These are phyloP conservation scores for Mycosarcoma mackinlayi DNA, from an alignment of 1,284 basidiomycete genomes.

Conservation along the genomic window DNA sequence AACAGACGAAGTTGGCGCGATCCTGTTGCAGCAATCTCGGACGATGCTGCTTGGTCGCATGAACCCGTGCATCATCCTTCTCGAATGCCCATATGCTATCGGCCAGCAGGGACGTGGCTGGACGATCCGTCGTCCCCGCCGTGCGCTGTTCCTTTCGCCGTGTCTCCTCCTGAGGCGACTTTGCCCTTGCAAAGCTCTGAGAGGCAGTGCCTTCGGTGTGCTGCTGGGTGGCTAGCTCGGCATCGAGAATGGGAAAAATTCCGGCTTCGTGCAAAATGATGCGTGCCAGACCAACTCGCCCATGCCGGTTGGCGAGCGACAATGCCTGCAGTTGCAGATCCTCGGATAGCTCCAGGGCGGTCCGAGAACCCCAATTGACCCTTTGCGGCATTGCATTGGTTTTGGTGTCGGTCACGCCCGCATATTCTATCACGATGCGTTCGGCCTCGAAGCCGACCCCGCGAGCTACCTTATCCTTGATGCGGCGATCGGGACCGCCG, in stretches of 20 bases:
- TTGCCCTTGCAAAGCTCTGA: constrained; percentile 22
- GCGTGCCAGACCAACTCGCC: constrained; percentile 39
- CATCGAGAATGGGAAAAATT: constrained; percentile 68
- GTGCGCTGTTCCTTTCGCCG: constrained; percentile 7
- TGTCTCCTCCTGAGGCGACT: constrained; percentile 16
- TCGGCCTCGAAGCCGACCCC: constrained; percentile 58
- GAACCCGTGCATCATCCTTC: constrained; percentile 16
- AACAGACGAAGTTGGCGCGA: constrained; percentile 68
- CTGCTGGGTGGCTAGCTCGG: constrained; percentile 54
- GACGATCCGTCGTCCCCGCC: constrained; percentile 6
- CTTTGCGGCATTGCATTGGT: constrained; percentile 28
- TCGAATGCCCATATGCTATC: constrained; percentile 59
- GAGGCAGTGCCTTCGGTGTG: constrained; percentile 49
- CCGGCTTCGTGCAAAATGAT: constrained; percentile 57
- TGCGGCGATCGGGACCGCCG: constrained; percentile 51
- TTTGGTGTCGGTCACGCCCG: constrained; percentile 37
- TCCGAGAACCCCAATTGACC: constrained; percentile 50
- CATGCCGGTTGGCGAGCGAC: constrained; percentile 49
- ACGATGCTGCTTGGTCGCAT: constrained; percentile 22
- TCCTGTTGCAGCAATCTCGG: constrained; percentile 45
- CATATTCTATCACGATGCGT: constrained; percentile 53
- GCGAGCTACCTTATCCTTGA: constrained; percentile 48
- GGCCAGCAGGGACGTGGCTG: constrained; percentile 49
- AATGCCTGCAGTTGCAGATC: constrained; percentile 47
- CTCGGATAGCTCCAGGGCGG: constrained; percentile 55